A percentile compares a stretch with the other conserved stretches of the same genome.
These are phyloP conservation scores for Litchi chinensis DNA, from an alignment of 345 rosid genomes.

Conservation along the genomic window DNA sequence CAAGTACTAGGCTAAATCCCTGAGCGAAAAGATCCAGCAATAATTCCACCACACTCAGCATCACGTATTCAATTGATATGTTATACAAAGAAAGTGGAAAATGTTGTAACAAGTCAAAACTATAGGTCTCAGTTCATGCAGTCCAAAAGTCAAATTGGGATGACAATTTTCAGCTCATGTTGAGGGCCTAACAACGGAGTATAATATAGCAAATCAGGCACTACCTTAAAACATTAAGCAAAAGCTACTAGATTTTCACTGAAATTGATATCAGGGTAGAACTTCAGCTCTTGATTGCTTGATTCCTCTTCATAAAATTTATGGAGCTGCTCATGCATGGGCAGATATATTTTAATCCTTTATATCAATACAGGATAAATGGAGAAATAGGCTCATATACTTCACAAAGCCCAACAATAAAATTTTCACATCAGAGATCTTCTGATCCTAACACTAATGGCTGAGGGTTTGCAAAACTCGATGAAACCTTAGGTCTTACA, in stretches of 20 bases:
- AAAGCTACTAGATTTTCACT: not conserved
- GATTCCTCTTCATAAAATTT: slow-evolving; percentile 2
- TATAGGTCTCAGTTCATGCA: not conserved
- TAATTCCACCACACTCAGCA: not conserved
- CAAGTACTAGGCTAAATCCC: slow-evolving; percentile 92
- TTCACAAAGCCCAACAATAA: not conserved
- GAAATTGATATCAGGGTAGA: not conserved
- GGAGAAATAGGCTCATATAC: slow-evolving; percentile 13
- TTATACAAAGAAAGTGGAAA: not conserved
- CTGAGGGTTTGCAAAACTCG: not conserved
- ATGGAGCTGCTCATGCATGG: not conserved
- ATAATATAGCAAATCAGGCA: not conserved
- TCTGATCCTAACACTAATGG: not conserved
- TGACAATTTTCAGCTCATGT: slow-evolving; percentile 1
- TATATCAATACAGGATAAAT: not conserved
- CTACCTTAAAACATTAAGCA: not conserved
- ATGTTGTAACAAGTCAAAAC: not conserved
- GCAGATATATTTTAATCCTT: not conserved
- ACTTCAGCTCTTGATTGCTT: not conserved
- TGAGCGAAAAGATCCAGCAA: slow-evolving; percentile 29
- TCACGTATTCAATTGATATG: not conserved
- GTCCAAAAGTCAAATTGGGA: not conserved
- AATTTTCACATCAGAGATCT: not conserved
- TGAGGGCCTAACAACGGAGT: not conserved
- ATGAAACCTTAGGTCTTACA: not conserved